These are phyloP conservation scores for Eucalyptus rudis DNA, from an alignment of 345 rosid genomes.

Conservation along the genomic window DNA sequence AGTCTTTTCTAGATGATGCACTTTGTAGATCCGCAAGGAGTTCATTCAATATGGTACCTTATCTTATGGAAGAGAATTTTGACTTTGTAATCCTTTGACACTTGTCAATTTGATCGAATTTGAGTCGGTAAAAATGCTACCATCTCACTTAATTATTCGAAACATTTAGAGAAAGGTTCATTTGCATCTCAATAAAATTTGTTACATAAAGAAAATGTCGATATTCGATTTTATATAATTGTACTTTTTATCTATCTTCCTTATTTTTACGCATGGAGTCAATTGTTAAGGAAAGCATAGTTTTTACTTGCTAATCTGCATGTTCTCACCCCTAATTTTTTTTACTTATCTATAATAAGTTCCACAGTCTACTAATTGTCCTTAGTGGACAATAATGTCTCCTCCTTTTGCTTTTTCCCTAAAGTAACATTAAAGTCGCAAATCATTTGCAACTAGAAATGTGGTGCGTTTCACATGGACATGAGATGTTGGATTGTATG, in stretches of 20 bases:
- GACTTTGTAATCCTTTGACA: too few relatives aligned
- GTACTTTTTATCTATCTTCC: not conserved
- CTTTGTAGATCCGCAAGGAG: not conserved
- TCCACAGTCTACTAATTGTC: not conserved
- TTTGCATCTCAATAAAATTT: not conserved
- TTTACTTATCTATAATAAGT: not conserved
- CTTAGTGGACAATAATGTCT: not conserved
- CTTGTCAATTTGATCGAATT: not conserved
- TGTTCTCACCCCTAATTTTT: not conserved
- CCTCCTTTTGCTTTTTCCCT: not conserved
- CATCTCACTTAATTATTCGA: not conserved
- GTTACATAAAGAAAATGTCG: too few relatives aligned
- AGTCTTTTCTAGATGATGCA: not conserved
- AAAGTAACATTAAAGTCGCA: not conserved
- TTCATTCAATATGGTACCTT: not conserved
- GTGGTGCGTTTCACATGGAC: too few relatives aligned
- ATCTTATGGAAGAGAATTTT: not conserved
- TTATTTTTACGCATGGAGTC: not conserved
- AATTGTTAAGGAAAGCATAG: not conserved
- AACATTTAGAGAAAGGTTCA: not conserved
- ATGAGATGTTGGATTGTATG: too few relatives aligned
- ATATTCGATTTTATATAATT: too few relatives aligned
- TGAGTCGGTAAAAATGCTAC: not conserved
- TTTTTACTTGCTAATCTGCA: not conserved
- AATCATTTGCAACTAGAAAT: too few relatives aligned